Percentiles rank a stretch among this genome's conserved stretches.
These are phyloP conservation scores for Yamadazyma blattariae DNA, from an alignment of 1,139 yeast species.

Conservation along the genomic window DNA sequence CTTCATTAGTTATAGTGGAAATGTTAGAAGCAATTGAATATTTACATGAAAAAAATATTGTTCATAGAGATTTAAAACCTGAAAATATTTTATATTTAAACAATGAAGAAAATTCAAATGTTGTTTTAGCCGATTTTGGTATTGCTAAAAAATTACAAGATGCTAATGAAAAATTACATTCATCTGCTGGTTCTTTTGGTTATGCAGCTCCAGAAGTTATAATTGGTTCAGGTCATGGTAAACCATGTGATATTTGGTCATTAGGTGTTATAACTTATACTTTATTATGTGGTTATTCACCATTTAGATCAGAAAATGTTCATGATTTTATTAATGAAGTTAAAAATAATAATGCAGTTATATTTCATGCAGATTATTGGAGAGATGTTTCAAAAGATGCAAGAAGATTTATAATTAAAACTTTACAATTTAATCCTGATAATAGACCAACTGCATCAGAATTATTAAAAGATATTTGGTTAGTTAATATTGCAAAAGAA, in stretches of 20 bases:
- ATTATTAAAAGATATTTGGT: constrained; percentile 69
- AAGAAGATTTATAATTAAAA: constrained; percentile 63
- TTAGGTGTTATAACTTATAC: constrained; percentile 90
- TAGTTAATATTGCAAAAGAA: constrained; percentile 46
- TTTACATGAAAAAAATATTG: constrained; percentile 71
- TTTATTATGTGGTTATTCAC: constrained; percentile 86
- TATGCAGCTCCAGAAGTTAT: constrained; percentile 94
- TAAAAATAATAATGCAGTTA: constrained; percentile 61
- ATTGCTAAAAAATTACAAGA: constrained; percentile 71
- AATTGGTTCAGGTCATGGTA: constrained; percentile 76
- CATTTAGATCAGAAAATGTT: constrained; percentile 82
- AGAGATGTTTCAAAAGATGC: constrained; percentile 72
- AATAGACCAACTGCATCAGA: constrained; percentile 66
- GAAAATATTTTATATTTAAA: constrained; percentile 76
- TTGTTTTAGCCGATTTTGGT: constrained; percentile 90
- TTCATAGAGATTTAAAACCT: constrained; percentile 89
- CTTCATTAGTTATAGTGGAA: constrained; percentile 66
- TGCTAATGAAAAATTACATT: constrained; percentile 62
- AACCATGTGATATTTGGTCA: constrained; percentile 92
- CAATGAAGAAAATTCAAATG: constrained; percentile 50
- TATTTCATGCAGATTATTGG: constrained; percentile 90
- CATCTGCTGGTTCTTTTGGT: constrained; percentile 88
- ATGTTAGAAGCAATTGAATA: constrained; percentile 72
- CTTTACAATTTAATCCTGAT: constrained; percentile 63
- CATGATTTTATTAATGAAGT: constrained; percentile 81